Base-by-base conservation (phyloP, 352 stramenopile species). In the Pythium grandisporangium region DNA sequence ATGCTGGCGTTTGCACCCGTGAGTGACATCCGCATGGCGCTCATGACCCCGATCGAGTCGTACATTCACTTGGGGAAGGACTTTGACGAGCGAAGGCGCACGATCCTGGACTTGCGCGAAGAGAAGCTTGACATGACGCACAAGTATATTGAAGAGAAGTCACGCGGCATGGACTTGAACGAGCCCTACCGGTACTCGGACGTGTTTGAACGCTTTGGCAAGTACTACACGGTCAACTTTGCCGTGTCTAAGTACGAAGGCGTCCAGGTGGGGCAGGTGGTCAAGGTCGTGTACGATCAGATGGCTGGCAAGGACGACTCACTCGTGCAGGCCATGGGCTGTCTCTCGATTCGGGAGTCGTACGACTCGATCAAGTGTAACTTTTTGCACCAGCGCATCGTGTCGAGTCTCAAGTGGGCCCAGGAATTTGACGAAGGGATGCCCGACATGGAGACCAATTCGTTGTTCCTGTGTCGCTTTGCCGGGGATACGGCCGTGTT, bases 11-110 rank as follows among this genome's bases (percentile, higher is more conserved):
- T 87, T 33, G 74, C 74, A n/a, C 74, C 74, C 1, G 74, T 87
- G 25, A 81, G 72, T 45, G 74, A 84, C 39, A 58, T 58, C 35
- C 70, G 71, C 30, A 73, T 85, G 53, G 74, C 75, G 13, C 33
- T 89, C n/a, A 85, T 85, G 71, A 89, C 75, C 0, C 71, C 72
- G 1, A 84, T 89, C 46, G 75, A 85, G 48, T 74, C 70, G 42
- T 87, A 79, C 44, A 84, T 89, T 46, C 75, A 66, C 20, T 50
- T 85, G 0, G 66, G 66, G 4, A 63, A 53, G 8, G 68, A 84
- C 37, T 82, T 85, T 21, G 52, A 81, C 24, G 67, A 89, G 42
- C 56, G 75, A 27, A 62, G 72, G 40, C 61, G 64, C 46, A 77
- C 58, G 1, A 79, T 89, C 20, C 33, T 85, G 20, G 52, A 56